Base-by-base conservation (phyloP, 768 basidiomycete species). In the Ramaria sp. region DNA sequence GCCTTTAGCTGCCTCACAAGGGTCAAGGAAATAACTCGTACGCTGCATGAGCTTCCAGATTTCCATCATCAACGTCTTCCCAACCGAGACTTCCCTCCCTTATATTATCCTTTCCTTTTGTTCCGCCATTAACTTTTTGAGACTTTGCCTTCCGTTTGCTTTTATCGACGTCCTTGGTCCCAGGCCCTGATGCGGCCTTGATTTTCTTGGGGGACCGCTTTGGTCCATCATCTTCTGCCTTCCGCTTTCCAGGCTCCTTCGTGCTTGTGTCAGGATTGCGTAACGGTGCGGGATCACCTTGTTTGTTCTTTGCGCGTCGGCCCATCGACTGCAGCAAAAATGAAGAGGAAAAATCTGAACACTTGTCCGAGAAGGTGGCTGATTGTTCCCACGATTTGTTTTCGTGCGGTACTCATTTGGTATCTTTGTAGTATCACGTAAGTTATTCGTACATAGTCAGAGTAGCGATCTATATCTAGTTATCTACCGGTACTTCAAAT, bases 241-340 rank as follows among this genome's bases (percentile, higher is more conserved):
- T 90, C 41, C 88, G 82, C 65, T 90, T 90, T 38, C 83, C 83
- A 13, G 79, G 71, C 57, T 77, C 81, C 68, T 81, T 83, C 2
- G 72, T 64, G 3, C 63, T 61, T 16, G 27, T 48, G n/a, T 64
- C 62, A 0, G 62, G 60, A 13, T 79, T 73, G 6, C 50, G 62
- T 27, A 87, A 61, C 28, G 87, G 76, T 55, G 72, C 73, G 0
- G 89, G 89, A 10, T 81, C 73, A 1, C 71, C 76, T 66, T 93
- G 90, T 70, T 92, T 92, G 69, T 85, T 82, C 67, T 86, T 89
- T 60, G 88, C 78, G 58, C 88, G 80, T 63, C 89, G 79, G 58
- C 90, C 90, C 90, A 93, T 92, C 48, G 44, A 61, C 15, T 28
- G 28, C 7, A 3, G 32, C 32, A 3, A 34, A 3, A 34, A 34